Evolutionary conservation across 345 rosid genomes (phyloP).

Genomic region (Eucalyptus microcorys): DNA sequence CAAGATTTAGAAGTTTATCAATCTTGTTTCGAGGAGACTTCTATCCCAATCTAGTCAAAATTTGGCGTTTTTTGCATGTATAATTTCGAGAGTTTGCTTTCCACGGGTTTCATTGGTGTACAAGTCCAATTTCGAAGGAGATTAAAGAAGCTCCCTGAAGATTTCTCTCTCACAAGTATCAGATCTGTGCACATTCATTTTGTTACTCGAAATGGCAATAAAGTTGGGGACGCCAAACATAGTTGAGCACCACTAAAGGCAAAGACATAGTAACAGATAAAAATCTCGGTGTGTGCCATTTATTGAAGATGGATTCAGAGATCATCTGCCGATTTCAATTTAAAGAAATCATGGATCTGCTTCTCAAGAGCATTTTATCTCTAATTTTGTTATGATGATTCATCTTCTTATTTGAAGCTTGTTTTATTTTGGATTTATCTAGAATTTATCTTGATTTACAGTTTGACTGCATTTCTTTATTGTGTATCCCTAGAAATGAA

Average conservation of each 20-base stretch:
- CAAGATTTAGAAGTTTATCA: not conserved
- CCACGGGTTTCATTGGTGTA: not conserved
- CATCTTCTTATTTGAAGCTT: not conserved
- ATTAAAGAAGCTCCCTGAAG: not conserved
- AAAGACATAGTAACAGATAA: not conserved
- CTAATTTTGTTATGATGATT: not conserved
- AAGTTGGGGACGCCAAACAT: not conserved
- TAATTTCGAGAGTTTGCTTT: not conserved
- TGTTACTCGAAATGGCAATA: not conserved
- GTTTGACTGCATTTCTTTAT: no score
- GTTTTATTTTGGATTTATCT: no score
- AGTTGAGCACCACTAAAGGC: not conserved
- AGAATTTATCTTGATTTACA: not conserved
- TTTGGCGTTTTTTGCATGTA: not conserved
- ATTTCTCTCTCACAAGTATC: not conserved
- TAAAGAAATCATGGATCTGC: fast-evolving
- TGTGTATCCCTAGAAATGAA: no score
- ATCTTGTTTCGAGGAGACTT: not conserved
- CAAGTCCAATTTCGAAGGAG: not conserved
- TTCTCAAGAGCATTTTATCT: not conserved
- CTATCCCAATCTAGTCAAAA: not conserved
- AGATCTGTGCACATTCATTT: not conserved
- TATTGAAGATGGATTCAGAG: no score
- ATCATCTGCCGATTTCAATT: no score
- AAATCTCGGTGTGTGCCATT: not conserved